Evolutionary conservation across 208 protist species (phyloP).

Genomic region (Wallacemonas sp.): DNA sequence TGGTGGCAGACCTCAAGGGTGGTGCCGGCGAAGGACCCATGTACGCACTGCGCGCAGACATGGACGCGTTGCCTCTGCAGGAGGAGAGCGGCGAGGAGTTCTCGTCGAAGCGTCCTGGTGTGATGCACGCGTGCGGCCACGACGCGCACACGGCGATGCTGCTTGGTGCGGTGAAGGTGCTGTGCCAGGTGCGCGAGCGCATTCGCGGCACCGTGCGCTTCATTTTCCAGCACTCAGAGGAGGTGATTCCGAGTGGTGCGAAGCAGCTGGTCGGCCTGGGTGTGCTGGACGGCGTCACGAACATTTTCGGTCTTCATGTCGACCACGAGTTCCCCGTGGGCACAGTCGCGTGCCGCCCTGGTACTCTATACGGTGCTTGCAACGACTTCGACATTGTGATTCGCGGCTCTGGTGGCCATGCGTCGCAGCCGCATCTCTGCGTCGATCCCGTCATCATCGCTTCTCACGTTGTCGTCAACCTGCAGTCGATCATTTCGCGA

Average conservation of each 20-base stretch:
- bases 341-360: neutral
- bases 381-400: slow-evolving; percentile 32
- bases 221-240: slow-evolving; percentile 41
- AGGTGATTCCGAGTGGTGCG: slow-evolving; percentile 31
- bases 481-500: slow-evolving; percentile 31
- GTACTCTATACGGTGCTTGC: neutral
- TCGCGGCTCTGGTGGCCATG: slow-evolving; percentile 25
- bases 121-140: slow-evolving; percentile 45
- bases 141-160: slow-evolving; percentile 41
- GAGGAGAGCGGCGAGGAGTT: slow-evolving; percentile 33
- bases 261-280: slow-evolving; percentile 30
- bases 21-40: slow-evolving; percentile 19
- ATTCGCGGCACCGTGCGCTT: slow-evolving; percentile 35
- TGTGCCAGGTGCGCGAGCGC: too few relatives aligned
- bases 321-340: neutral
- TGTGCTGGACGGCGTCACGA: slow-evolving; percentile 32
- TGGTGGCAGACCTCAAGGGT: slow-evolving; percentile 17
- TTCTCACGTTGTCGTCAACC: slow-evolving; percentile 17
- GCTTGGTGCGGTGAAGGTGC: slow-evolving; percentile 23
- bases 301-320: slow-evolving; percentile 32
- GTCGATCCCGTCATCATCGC: slow-evolving; percentile 26
- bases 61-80: slow-evolving; percentile 34
- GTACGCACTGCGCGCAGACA: slow-evolving; percentile 33
- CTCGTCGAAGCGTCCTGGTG: slow-evolving; percentile 25
- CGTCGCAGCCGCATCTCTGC: slow-evolving; percentile 27